Evolutionary conservation across 1,139 yeast species (phyloP), one percentile per base, ranked within the genome.

Genomic region (Pneumocystis canis): DNA sequence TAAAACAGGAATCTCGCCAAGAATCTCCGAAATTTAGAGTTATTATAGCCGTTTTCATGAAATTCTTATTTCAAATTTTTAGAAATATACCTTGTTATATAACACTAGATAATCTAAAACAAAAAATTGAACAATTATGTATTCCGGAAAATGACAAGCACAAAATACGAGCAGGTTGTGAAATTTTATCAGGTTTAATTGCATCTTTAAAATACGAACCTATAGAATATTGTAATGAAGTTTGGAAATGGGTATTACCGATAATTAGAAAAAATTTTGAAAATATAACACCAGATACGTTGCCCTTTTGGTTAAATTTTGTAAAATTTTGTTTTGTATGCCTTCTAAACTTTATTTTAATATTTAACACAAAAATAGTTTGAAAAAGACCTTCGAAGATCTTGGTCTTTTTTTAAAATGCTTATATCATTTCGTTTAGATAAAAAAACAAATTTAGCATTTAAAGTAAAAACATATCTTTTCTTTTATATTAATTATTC

Each of bases 241-340:
- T 72, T 2, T 75, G 78, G 61, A 75, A 74, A 1, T 84, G 85
- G 39, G 71, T 87, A 16, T 73, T 83, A 56, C 76, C 76, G 1
- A 70, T 85, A 2, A 75, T 86, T 35, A 74, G 77, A n/a, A 70
- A 72, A 1, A 79, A 86, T 20, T 76, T 89, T 60, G 75, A 79
- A 56, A 89, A 85, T 64, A 74, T 92, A 65, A 82, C 89, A 0
- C 95, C 90, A 2, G 95, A 90, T 58, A 86, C 85, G 6, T 75
- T 81, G 60, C 82, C 80, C 25, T 83, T 87, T 61, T 92, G 98
- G 97, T 79, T 79, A 60, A 80, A 89, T 0, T 82, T 88, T 65
- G 77, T 86, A 3, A 84, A 89, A 84, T 84, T 63, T 68, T 5
- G 65, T 66, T 54, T 62, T 67, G 53, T 67, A 67, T 37, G 66